Percentiles rank a stretch among this genome's conserved stretches.
Evolutionary conservation across 257 asterid species (phyloP).

Genomic region (Fraxinus excelsior): DNA sequence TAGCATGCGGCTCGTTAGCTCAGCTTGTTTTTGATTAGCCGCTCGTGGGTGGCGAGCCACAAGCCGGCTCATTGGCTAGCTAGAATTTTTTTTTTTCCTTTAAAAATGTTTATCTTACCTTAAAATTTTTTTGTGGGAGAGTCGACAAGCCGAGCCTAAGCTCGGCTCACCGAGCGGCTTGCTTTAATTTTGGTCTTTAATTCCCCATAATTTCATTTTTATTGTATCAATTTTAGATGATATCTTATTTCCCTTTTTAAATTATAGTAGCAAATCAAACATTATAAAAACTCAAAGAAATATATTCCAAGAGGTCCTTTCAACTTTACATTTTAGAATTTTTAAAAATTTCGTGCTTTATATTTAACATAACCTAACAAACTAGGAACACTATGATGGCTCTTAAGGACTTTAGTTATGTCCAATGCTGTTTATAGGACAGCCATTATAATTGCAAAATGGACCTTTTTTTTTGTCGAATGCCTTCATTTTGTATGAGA

Average conservation of each 20-base stretch:
- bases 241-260: background rate
- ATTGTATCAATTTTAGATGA: background rate
- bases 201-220: background rate
- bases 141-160: no score
- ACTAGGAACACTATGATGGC: background rate
- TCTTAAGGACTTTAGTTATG: background rate
- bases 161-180: no score
- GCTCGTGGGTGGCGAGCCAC: no score
- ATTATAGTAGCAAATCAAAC: background rate
- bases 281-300: background rate
- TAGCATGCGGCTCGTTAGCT: no score
- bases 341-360: background rate
- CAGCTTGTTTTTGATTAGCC: no score
- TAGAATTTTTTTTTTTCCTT: no score
- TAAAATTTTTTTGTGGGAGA: no score
- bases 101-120: no score
- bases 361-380: background rate
- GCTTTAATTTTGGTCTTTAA: background rate
- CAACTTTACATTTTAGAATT: background rate
- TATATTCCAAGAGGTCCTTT: background rate
- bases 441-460: conserved; percentile 2
- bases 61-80: no score
- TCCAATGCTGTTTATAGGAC: background rate
- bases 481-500: background rate
- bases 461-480: background rate